Evolutionary conservation across 73 alveolate species (phyloP).

Genomic region (Diophrys appendiculata): DNA sequence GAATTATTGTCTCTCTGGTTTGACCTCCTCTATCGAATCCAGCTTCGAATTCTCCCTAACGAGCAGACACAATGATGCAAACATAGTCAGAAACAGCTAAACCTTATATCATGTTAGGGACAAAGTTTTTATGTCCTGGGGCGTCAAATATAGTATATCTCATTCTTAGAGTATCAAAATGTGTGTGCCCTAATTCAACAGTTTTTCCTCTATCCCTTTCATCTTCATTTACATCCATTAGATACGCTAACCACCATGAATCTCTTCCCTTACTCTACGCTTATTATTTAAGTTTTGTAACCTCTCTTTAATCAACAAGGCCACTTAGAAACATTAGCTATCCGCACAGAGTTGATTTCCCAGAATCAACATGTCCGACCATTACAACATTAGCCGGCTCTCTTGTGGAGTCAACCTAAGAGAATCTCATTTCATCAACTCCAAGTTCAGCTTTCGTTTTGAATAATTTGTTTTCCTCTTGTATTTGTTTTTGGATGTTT

Average conservation of each 20-base stretch:
- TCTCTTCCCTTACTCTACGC: slow-evolving; percentile 95
- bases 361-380: slow-evolving; percentile 99
- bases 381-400: slow-evolving; percentile 92
- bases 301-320: slow-evolving; percentile 91
- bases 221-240: slow-evolving; percentile 92
- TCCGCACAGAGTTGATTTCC: slow-evolving; percentile 98
- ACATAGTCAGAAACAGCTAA: slow-evolving; percentile 99
- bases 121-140: slow-evolving; percentile 99
- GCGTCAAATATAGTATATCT: slow-evolving; percentile 93
- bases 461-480: no score
- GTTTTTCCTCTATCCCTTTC: slow-evolving; percentile 99
- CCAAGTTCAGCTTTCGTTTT: no score
- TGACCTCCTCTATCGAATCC: slow-evolving; percentile 99
- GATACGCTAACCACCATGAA: slow-evolving; percentile 98
- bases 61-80: slow-evolving; percentile 88
- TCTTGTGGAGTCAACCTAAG: no score
- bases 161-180: slow-evolving; percentile 88
- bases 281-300: slow-evolving; percentile 93
- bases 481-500: no score
- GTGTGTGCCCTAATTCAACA: slow-evolving; percentile 99
- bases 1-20: slow-evolving; percentile 98
- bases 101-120: slow-evolving; percentile 99
- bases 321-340: slow-evolving; percentile 85
- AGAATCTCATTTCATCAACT: no score
- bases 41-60: slow-evolving; percentile 98